Evolutionary conservation across 208 protist species (phyloP).

Genomic region (Herpetomonas tarakana): DNA sequence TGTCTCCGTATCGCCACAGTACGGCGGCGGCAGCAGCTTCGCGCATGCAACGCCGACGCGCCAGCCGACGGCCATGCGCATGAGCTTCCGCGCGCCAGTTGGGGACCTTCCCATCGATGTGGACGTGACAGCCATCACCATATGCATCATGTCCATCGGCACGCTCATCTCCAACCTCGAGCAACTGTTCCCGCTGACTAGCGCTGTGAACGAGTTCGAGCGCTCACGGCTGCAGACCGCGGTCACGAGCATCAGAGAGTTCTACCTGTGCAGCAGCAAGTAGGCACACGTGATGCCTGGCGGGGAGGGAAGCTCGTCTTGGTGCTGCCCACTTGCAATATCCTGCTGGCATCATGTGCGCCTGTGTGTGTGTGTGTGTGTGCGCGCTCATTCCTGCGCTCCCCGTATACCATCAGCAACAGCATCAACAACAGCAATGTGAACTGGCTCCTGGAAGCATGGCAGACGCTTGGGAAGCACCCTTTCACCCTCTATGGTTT

Average conservation of each 20-base stretch:
- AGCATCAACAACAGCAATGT: no score
- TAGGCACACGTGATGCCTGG: no score
- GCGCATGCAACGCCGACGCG: neutral
- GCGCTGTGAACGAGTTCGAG: conserved; percentile 22
- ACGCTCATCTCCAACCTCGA: conserved; percentile 32
- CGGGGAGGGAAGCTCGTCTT: no score
- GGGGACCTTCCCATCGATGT: conserved; percentile 32
- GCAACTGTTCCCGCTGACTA: conserved; percentile 25
- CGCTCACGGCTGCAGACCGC: conserved; percentile 9
- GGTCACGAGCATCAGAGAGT: conserved; percentile 3
- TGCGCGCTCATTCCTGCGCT: neutral
- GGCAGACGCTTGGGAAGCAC: no score
- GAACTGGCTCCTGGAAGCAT: no score
- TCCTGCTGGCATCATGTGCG: neutral
- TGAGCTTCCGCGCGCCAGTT: conserved; percentile 30
- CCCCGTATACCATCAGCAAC: neutral
- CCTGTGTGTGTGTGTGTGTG: conserved; percentile 1
- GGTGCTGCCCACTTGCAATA: no score
- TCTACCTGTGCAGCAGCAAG: conserved; percentile 20
- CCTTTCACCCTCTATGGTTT: no score
- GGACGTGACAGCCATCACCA: conserved; percentile 28
- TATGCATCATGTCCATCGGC: conserved; percentile 19
- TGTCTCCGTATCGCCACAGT: neutral
- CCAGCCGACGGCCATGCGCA: conserved; percentile 8
- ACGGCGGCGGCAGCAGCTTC: neutral